phyloP scores from a whole-genome alignment of 768 basidiomycete species.

The Pleurotus salmoneostramineus region DNA sequence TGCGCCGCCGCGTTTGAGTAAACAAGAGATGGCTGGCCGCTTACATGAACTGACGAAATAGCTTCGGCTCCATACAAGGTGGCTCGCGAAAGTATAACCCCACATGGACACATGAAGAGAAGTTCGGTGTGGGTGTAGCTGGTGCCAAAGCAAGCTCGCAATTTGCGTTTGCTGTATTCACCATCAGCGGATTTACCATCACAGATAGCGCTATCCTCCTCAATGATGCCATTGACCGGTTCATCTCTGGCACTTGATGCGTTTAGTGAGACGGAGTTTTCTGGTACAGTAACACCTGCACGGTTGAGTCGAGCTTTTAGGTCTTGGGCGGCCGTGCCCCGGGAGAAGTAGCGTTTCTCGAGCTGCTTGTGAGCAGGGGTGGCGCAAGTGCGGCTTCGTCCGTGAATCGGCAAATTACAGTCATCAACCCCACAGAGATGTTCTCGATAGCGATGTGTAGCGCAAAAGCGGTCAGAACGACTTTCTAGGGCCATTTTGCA shows the following conservation, averaged over 20 bases:
- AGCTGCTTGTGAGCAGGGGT: constrained; percentile 8
- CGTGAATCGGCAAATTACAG: neutral
- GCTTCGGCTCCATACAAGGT: neutral
- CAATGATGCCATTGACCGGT: neutral
- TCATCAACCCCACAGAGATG: constrained; percentile 8
- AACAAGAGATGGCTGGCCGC: neutral
- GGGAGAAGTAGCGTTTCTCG: constrained; percentile 6
- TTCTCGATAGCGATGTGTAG: neutral
- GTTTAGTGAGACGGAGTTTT: neutral
- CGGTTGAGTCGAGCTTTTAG: constrained; percentile 11
- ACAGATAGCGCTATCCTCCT: neutral
- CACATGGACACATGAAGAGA: constrained; percentile 24
- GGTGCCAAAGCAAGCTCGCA: constrained; percentile 18
- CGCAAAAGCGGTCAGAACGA: constrained; percentile 11
- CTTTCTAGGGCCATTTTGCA: constrained; percentile 9
- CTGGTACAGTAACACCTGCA: constrained; percentile 6
- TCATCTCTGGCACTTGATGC: neutral
- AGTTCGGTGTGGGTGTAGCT: constrained; percentile 26
- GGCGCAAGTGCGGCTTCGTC: constrained; percentile 8
- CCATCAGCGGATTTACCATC: neutral
- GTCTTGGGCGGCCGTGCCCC: constrained; percentile 10
- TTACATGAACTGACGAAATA: neutral
- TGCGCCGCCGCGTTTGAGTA: neutral
- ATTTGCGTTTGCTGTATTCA: constrained; percentile 7
- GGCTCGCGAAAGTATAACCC: constrained; percentile 3